A percentile compares a stretch with the other conserved stretches of the same genome.
Evolutionary conservation across 495 filamentous ascomycete species (phyloP).

Genomic region (Poronia punctata): DNA sequence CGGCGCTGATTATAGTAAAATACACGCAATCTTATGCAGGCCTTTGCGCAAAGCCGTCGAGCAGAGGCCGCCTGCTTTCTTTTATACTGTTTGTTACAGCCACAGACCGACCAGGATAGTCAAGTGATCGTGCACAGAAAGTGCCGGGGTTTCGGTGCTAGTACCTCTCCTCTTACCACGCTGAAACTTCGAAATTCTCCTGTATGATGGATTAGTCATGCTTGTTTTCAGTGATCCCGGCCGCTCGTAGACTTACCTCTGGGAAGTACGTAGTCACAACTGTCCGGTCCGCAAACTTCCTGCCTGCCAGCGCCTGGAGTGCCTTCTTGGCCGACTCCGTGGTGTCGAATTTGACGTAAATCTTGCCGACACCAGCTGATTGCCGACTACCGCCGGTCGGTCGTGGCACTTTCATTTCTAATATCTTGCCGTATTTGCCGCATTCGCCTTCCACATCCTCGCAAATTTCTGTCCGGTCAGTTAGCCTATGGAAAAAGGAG

Average conservation of each 20-base stretch:
- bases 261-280: constrained; percentile 95
- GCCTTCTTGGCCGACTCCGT: constrained; percentile 75
- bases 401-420: constrained; percentile 85
- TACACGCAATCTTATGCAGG: constrained; percentile 11
- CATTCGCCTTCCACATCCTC: constrained; percentile 92
- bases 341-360: constrained; percentile 86
- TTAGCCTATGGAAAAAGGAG: constrained; percentile 14
- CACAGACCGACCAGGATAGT: not conserved
- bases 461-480: constrained; percentile 64
- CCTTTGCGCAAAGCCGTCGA: too few species aligned
- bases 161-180: constrained; percentile 57
- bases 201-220: constrained; percentile 23
- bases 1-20: constrained; percentile 4
- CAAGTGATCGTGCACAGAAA: not conserved
- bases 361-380: constrained; percentile 90
- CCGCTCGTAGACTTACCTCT: constrained; percentile 65
- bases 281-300: constrained; percentile 92
- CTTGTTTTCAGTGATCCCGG: not conserved
- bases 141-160: too few species aligned
- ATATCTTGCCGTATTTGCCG: constrained; percentile 74
- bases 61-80: constrained; percentile 1
- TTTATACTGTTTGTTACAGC: not conserved
- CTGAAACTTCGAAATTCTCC: constrained; percentile 74
- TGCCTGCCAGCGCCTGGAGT: constrained; percentile 75
- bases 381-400: constrained; percentile 74